These are phyloP conservation scores for Didymella segeticola DNA, from an alignment of 2,329 filamentous ascomycete genomes.

Conservation along the genomic window DNA sequence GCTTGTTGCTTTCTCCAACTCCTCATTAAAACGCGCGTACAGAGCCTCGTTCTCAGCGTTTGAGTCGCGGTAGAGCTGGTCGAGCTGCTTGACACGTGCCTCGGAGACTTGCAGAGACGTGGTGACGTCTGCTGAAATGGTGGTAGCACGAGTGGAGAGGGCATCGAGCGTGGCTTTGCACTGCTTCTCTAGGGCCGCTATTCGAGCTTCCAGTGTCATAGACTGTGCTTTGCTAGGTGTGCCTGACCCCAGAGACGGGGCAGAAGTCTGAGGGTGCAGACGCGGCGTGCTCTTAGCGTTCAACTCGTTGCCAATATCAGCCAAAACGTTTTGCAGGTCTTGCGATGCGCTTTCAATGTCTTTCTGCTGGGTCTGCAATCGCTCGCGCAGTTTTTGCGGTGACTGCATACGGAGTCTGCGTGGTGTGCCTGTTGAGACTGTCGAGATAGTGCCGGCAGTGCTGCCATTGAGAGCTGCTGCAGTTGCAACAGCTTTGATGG, in stretches of 20 bases:
- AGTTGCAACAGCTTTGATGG: constrained; percentile 28
- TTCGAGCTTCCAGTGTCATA: constrained; percentile 58
- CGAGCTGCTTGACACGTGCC: constrained; percentile 78
- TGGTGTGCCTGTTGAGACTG: constrained; percentile 27
- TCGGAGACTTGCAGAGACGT: constrained; percentile 76
- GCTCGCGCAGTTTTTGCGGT: constrained; percentile 75
- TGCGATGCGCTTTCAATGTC: constrained; percentile 73
- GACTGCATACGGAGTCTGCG: constrained; percentile 60
- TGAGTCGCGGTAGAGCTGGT: constrained; percentile 86
- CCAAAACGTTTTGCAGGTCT: constrained; percentile 75
- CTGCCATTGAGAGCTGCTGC: not conserved
- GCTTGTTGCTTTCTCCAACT: constrained; percentile 82
- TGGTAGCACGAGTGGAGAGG: constrained; percentile 40
- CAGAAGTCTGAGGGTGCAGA: constrained; percentile 42
- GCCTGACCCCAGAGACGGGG: constrained; percentile 30
- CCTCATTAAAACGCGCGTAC: constrained; percentile 91
- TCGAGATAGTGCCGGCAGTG: constrained; percentile 17
- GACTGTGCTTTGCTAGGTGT: constrained; percentile 25
- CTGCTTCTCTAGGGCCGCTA: constrained; percentile 71
- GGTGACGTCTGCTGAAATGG: constrained; percentile 74
- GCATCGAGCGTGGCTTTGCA: constrained; percentile 59
- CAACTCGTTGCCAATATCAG: constrained; percentile 82
- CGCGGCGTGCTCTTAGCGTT: constrained; percentile 51
- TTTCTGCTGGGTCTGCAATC: constrained; percentile 81
- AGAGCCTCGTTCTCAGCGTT: constrained; percentile 91